Base-by-base conservation (phyloP, 2,329 filamentous ascomycete species). In the Aspergillus eucalypticola region DNA sequence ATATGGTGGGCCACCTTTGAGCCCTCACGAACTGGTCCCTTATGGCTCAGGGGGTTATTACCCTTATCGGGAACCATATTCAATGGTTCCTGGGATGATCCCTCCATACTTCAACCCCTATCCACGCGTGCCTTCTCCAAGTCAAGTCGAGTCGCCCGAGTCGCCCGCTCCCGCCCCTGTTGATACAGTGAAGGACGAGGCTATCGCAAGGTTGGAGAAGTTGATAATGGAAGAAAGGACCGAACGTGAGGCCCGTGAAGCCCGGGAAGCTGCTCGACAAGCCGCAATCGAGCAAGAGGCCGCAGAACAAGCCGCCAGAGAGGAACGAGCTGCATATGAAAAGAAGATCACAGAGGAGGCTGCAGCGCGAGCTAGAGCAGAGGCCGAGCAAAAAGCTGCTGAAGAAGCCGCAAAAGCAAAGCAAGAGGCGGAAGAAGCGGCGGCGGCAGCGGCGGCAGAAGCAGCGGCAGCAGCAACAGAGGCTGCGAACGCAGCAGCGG, bases 161-260 rank as follows among this genome's bases (percentile, higher is more conserved):
- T 61, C 69, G 3, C 66, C 73, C 39, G 66, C 65, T 7, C 66
- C 68, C 6, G 71, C 76, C 4, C 72, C 77, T 8, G 73, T 75
- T 29, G 84, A 89, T 56, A 81, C 83, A 1, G 84, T 75, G 5
- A 80, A 81, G 60, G 78, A 80, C 49, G 81, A 83, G 61, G 81
- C 89, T 58, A 86, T 88, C 63, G 79, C 79, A n/a, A 82, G 88
- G 59, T 83, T 88, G 62, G 82, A 85, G 63, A 83, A 89, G 66
- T 74, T 90, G 60, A 80, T 83, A 48, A 58, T 79, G 54, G 78
- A 81, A 15, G 77, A 81, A 59, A 74, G 76, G 51, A 71, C 64
- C 10, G 78, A 79, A 19, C 73, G 76, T 35, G 77, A 79, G 60
- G 73, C 71, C 29, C 71, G 69, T 35, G 74, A 76, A 53, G 70